Evolutionary conservation across 768 basidiomycete genomes (phyloP).

Genomic region (Amanita inopinata): DNA sequence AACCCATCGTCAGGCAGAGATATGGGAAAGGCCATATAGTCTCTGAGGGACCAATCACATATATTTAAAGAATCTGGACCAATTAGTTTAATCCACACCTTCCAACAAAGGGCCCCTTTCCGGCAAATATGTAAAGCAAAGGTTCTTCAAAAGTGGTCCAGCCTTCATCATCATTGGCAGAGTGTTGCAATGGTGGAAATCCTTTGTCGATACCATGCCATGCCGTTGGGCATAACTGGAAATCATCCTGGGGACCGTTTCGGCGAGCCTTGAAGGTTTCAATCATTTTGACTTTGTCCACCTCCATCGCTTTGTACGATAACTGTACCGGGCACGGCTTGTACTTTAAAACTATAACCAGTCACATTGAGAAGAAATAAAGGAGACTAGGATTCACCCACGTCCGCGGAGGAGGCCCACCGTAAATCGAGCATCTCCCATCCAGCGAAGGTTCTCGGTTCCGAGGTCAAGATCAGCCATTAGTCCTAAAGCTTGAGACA

Average conservation of each 20-base stretch:
- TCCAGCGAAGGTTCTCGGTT: constrained; percentile 79
- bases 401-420: constrained; percentile 63
- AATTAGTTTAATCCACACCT: constrained; percentile 29
- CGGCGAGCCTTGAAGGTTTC: constrained; percentile 34
- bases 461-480: constrained; percentile 82
- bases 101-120: constrained; percentile 70
- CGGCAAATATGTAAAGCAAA: constrained; percentile 61
- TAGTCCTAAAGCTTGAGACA: constrained; percentile 75
- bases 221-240: constrained; percentile 5
- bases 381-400: constrained; percentile 21
- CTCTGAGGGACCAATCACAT: constrained; percentile 26
- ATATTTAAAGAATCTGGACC: background rate
- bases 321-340: constrained; percentile 62
- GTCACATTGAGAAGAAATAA: constrained; percentile 1
- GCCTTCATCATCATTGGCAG: constrained; percentile 37
- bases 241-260: constrained; percentile 13
- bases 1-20: constrained; percentile 71
- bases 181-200: constrained; percentile 34
- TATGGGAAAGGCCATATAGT: constrained; percentile 78
- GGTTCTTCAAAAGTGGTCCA: constrained; percentile 68
- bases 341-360: constrained; percentile 41
- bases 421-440: constrained; percentile 76
- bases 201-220: constrained; percentile 11
- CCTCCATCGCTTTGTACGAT: constrained; percentile 57
- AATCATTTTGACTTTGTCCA: constrained; percentile 67